A percentile compares a stretch with the other conserved stretches of the same genome.
These are phyloP conservation scores for Pilatotrama ljubarskyi DNA, from an alignment of 768 basidiomycete genomes.

Conservation along the genomic window DNA sequence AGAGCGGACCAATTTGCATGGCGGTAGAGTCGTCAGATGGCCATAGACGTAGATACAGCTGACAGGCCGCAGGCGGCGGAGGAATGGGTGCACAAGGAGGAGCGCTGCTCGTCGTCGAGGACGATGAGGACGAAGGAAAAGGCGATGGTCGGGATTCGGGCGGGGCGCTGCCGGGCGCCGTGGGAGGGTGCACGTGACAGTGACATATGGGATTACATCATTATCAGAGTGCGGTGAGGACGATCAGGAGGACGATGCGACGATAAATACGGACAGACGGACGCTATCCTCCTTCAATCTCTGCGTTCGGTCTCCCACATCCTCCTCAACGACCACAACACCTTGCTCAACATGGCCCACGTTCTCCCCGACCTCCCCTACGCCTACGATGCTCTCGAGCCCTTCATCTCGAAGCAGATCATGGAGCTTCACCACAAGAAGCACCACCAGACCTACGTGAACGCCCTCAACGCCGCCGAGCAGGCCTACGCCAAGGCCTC, in stretches of 20 bases:
- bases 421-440: slow-evolving; percentile 93
- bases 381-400: slow-evolving; percentile 79
- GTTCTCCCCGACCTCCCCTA: slow-evolving; percentile 11
- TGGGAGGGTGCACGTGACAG: slow-evolving; percentile 1
- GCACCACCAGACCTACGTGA: slow-evolving; percentile 93
- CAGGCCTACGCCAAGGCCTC: slow-evolving; percentile 68
- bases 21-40: too few relatives aligned
- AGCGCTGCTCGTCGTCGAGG: background rate
- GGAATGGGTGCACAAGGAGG: background rate
- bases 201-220: slow-evolving; percentile 11
- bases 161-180: slow-evolving; percentile 1
- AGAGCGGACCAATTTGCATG: too few relatives aligned
- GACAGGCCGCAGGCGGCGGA: background rate
- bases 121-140: slow-evolving; percentile 4
- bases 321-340: slow-evolving; percentile 4
- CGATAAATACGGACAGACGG: slow-evolving; percentile 7
- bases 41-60: too few relatives aligned
- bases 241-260: background rate
- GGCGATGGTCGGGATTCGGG: slow-evolving; percentile 1
- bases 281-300: background rate
- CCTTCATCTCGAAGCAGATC: slow-evolving; percentile 86
- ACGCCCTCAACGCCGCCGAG: slow-evolving; percentile 91
- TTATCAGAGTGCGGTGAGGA: slow-evolving; percentile 7
- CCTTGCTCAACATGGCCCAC: slow-evolving; percentile 7
- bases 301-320: slow-evolving; percentile 1